Base-by-base conservation (phyloP, 1,139 yeast species). In the Scheffersomyces parashehatae region DNA sequence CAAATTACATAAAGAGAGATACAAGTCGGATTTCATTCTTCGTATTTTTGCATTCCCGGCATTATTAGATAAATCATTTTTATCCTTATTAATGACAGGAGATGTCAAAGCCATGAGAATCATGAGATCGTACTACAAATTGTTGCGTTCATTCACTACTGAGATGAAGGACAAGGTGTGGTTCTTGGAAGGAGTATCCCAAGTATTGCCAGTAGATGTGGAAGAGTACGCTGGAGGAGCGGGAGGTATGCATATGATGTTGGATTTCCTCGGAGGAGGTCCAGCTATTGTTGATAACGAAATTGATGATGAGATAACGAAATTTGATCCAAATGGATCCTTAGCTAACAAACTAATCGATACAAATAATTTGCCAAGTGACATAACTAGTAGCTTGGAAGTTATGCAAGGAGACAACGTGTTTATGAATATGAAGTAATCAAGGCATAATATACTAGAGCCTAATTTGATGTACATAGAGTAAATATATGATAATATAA, bases 31-130 rank as follows among this genome's bases (percentile, higher is more conserved):
- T 61, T 91, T 89, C 57, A 88, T 91, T 32, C 68, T 91, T 35
- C 70, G 97, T 38, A 86, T 91, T 16, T 91, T 91, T 72, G 93
- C 97, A 9, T 90, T 91, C 65, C 98, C 98, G 4, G 97, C 97
- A 1, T 67, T 91, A 39, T 69, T 91, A 51, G 97, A 91, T 62
- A 86, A 85, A 58, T 77, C 81, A 28, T 85, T 91, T 53, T 70
- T 90, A 36, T 82, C 86, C 1, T 64, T 90, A 34, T 75, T 91
- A 40, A 86, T 88, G 81, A 79, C 83, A 12, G 96, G 97, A 35
- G 97, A 91, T 63, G 67, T 83, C 37, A 81, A 85, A 48, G 95
- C 97, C 5, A 88, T 88, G 89, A 72, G 95, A 52, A 88, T 91
- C 49, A 88, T 91, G 87, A 75, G 95, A 54, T 85, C 88, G 39